Base-by-base conservation (phyloP, 2,329 filamentous ascomycete species). In the Diaporthe nobilis region DNA sequence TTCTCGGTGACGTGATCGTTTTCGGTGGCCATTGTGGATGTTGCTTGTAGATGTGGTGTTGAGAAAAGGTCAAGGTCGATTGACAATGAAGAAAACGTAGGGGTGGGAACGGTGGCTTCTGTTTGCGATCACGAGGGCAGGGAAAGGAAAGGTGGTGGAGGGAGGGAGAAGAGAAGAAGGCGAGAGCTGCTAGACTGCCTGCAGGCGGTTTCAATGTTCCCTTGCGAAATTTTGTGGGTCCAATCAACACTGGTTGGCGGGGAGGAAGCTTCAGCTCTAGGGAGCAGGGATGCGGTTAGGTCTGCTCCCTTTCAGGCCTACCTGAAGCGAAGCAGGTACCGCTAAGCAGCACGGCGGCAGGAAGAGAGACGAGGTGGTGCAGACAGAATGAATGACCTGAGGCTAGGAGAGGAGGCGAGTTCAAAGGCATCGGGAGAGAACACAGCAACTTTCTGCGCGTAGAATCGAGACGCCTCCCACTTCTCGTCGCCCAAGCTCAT, bases 1-100 rank as follows among this genome's bases (percentile, higher is more conserved):
- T 87, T 85, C 80, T 87, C 81, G 82, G 87, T 83, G 77, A 87
- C 87, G 79, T 86, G 82, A 78, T 85, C 85, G 85, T 88, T 89
- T 79, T 88, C 85, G 81, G 83, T 82, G 78, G 88, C 84, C 88
- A 91, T 89, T 82, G 79, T 83, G 82, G 79, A 78, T 80, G 73
- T 80, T 77, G 74, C 74, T 61, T 63, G 58, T n/a, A 57, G 55
- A n/a, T 61, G 28, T 28, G 63, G 17, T 47, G 51, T 44, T 47
- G 58, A 37, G 37, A 42, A 65, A 77, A 58, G 53, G 72, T 71
- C 73, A 22, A 34, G 58, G 17, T 34, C 15, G 58, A 55, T 70
- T 73, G 47, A 44, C 58, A 57, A 17, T 65, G 47, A 13, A 61
- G 39, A 53, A 28, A 13, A 25, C 20, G 70, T 60, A 44, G 49